phyloP scores from a whole-genome alignment of 179 eudicot species.

The Spergularia azorica region DNA sequence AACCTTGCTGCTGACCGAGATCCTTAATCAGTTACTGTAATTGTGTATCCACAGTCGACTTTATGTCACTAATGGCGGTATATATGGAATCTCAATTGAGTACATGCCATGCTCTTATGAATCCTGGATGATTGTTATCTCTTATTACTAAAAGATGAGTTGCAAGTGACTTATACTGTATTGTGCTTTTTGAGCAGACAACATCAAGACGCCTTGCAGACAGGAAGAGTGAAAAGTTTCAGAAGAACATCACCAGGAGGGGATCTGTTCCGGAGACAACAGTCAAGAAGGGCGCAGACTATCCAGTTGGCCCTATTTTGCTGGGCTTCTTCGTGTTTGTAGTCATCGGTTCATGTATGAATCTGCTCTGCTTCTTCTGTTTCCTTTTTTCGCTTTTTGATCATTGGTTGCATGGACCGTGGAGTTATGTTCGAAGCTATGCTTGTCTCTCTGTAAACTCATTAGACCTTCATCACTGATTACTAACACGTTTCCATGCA shows the following conservation, averaged over 20 bases:
- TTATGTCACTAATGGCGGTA: too few species aligned
- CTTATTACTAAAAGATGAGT: neutral
- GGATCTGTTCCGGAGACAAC: constrained; percentile 82
- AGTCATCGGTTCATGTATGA: constrained; percentile 83
- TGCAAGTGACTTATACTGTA: neutral
- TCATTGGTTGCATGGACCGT: neutral
- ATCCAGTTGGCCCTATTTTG: constrained; percentile 59
- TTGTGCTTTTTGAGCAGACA: constrained; percentile 48
- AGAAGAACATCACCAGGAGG: constrained; percentile 77
- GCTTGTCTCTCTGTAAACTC: neutral
- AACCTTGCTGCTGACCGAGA: too few species aligned
- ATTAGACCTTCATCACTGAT: neutral
- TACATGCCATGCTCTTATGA: neutral
- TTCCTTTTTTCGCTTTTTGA: neutral
- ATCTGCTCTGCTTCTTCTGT: neutral
- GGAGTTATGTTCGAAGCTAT: too few species aligned
- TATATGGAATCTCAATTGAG: neutral
- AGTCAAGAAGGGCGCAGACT: constrained; percentile 56
- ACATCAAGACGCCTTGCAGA: constrained; percentile 84
- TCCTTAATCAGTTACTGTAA: too few species aligned
- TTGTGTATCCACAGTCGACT: too few species aligned
- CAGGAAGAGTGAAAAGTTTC: constrained; percentile 79
- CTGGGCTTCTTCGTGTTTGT: constrained; percentile 68
- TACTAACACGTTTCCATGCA: neutral
- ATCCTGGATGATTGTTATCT: too few species aligned